These are phyloP conservation scores for Camelina laxa DNA, from an alignment of 345 rosid genomes.

Conservation along the genomic window DNA sequence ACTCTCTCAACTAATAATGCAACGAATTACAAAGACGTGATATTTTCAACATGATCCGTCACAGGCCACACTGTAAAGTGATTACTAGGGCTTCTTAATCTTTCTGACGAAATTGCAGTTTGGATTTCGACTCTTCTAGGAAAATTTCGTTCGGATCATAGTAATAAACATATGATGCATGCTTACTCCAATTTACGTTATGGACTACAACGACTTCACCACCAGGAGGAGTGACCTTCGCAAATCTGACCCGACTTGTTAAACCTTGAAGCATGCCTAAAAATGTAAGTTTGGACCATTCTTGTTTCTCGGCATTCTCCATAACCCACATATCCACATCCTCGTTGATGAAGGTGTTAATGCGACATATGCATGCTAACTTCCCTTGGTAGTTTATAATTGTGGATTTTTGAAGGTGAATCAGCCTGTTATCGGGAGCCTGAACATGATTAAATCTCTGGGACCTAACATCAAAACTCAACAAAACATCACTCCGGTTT, in stretches of 20 bases:
- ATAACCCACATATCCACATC: constrained; percentile 19
- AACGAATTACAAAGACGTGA: background rate
- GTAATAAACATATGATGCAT: background rate
- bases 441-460: background rate
- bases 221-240: constrained; percentile 13
- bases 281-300: constrained; percentile 10
- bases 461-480: constrained; percentile 13
- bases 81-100: too few species aligned
- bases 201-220: constrained; percentile 19
- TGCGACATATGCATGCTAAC: constrained; percentile 15
- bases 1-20: background rate
- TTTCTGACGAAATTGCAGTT: background rate
- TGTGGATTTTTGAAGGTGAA: fast-evolving
- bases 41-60: constrained; percentile 28
- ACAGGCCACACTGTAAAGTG: background rate
- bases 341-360: background rate
- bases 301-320: constrained; percentile 22
- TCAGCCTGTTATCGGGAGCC: background rate
- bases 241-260: background rate
- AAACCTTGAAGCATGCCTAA: background rate
- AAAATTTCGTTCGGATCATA: background rate
- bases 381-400: constrained; percentile 24
- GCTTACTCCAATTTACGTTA: background rate
- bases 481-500: background rate
- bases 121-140: constrained; percentile 18